Evolutionary conservation across 495 filamentous ascomycete species (phyloP).

Genomic region (Podospora sp.): DNA sequence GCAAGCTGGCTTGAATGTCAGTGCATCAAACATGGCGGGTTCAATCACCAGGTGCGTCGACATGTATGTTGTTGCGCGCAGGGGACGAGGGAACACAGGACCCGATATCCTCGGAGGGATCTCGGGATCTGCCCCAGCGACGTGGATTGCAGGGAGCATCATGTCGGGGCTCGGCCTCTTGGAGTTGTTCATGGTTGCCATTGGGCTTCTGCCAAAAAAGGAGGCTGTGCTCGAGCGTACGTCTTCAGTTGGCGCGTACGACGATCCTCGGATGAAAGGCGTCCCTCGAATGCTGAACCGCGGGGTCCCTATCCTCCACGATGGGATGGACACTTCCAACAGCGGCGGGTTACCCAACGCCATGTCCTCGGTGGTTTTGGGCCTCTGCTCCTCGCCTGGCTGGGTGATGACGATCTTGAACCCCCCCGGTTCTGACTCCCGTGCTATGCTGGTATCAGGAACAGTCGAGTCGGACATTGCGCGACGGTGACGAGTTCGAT

Average conservation of each 20-base stretch:
- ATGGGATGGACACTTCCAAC: slow-evolving; percentile 80
- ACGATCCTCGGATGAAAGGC: slow-evolving; percentile 78
- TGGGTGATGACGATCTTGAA: slow-evolving; percentile 87
- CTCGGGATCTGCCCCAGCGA: slow-evolving; percentile 29
- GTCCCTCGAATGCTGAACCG: slow-evolving; percentile 79
- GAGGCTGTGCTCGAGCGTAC: slow-evolving; percentile 47
- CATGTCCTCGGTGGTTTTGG: slow-evolving; percentile 67
- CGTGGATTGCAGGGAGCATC: slow-evolving; percentile 34
- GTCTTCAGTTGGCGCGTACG: slow-evolving; percentile 58
- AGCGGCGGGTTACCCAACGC: slow-evolving; percentile 51
- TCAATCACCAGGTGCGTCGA: slow-evolving; percentile 52
- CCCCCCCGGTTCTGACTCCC: slow-evolving; percentile 63
- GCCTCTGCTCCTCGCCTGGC: slow-evolving; percentile 57
- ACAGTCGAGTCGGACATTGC: slow-evolving; percentile 53
- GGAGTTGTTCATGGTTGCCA: slow-evolving; percentile 30
- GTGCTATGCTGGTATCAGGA: slow-evolving; percentile 48
- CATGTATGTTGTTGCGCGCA: slow-evolving; percentile 45
- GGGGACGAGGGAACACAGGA: slow-evolving; percentile 29
- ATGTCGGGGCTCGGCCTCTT: slow-evolving; percentile 32
- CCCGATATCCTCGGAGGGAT: slow-evolving; percentile 30
- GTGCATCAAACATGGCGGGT: slow-evolving; percentile 73
- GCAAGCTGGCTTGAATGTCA: slow-evolving; percentile 68
- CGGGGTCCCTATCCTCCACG: slow-evolving; percentile 82
- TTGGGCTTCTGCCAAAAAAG: slow-evolving; percentile 34
- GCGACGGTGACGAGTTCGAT: slow-evolving; percentile 48